Conservation (phyloP, 2,329 filamentous ascomycete genomes). For the Penicillium italicum region DNA sequence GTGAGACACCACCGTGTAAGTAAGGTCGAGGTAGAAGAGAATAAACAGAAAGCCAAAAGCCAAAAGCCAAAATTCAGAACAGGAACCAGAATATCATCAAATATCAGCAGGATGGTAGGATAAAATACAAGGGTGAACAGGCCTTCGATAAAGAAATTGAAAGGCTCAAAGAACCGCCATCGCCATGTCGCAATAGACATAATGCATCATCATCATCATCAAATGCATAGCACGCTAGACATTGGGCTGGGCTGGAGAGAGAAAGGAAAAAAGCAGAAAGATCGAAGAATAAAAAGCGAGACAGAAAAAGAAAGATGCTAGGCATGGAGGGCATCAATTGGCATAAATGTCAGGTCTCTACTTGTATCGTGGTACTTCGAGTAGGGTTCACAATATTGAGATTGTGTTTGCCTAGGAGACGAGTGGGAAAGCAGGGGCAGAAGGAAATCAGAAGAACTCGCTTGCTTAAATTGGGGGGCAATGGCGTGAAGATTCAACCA, state of each 20-base stretch:
- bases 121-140: background rate
- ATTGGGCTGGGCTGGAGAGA: constrained; percentile 9
- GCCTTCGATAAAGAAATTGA: background rate
- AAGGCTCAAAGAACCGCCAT: constrained; percentile 4
- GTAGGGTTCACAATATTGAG: constrained; percentile 2
- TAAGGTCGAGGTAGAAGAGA: background rate
- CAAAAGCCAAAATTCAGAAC: background rate
- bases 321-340: constrained; percentile 11
- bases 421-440: constrained; percentile 1
- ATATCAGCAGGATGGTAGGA: background rate
- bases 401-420: background rate
- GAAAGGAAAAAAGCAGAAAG: too few relatives aligned
- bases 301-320: constrained; percentile 5
- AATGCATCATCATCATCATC: constrained; percentile 4
- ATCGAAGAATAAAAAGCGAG: background rate
- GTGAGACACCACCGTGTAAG: background rate
- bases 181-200: background rate
- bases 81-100: background rate
- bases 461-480: constrained; percentile 1
- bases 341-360: constrained; percentile 12
- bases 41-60: background rate
- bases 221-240: constrained; percentile 6
- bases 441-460: background rate
- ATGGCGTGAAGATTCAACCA: background rate
- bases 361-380: constrained; percentile 1